These are phyloP conservation scores for Chaetomium cochliodes DNA, from an alignment of 495 filamentous ascomycete genomes.

Conservation along the genomic window DNA sequence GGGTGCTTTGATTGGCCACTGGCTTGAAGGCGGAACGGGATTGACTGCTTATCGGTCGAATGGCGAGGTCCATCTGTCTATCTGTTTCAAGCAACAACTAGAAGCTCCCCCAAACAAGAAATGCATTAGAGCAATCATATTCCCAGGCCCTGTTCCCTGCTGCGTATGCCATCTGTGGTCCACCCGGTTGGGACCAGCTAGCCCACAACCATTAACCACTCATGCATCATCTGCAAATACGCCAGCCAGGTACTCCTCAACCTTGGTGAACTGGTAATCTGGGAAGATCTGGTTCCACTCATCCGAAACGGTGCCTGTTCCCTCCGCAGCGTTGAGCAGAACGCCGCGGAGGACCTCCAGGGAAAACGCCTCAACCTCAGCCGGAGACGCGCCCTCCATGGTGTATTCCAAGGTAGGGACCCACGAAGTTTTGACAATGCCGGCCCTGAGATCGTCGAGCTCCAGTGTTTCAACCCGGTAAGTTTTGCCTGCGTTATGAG, in stretches of 20 bases:
- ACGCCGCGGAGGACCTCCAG: constrained; percentile 26
- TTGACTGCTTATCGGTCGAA: too few species aligned
- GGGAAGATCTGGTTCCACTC: constrained; percentile 54
- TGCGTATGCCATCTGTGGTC: too few species aligned
- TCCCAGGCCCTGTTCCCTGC: too few species aligned
- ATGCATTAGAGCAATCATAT: too few species aligned
- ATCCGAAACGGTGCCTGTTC: constrained; percentile 46
- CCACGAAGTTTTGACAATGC: constrained; percentile 49
- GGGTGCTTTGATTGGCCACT: too few species aligned
- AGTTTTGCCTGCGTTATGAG: background rate
- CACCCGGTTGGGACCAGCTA: too few species aligned
- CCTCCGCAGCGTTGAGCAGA: constrained; percentile 40
- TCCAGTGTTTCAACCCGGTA: constrained; percentile 7
- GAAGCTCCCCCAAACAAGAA: too few species aligned
- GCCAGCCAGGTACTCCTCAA: constrained; percentile 45
- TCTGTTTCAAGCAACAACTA: too few species aligned
- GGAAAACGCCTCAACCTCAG: constrained; percentile 38
- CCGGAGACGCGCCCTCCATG: constrained; percentile 40
- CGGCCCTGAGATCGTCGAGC: constrained; percentile 28
- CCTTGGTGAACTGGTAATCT: constrained; percentile 49
- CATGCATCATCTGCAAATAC: background rate
- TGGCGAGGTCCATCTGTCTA: too few species aligned
- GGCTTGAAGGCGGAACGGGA: too few species aligned
- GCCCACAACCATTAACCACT: background rate
- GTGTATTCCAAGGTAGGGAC: constrained; percentile 39